Evolutionary conservation across 2,329 filamentous ascomycete species (phyloP), one percentile per base, ranked within the genome.

Genomic region (Dactylonectria macrodidyma): DNA sequence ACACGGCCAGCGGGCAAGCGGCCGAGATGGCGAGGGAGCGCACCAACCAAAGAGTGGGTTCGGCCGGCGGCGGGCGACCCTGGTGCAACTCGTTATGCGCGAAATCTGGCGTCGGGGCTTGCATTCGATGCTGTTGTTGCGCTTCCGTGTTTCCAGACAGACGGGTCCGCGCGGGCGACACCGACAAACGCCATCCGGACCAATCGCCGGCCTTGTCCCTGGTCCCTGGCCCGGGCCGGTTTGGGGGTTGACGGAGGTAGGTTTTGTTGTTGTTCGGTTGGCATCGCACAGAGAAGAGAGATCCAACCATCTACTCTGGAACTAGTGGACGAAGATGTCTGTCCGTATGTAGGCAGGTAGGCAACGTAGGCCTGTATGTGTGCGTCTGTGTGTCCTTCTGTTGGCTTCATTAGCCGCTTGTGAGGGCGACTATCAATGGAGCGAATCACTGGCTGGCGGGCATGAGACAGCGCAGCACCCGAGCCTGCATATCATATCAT

Each of bases 181-280:
- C 58, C 59, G 62, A 67, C 71, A 68, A 69, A 69, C 60, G 51
- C 58, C 62, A 68, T 58, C 68, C 68, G 68, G 68, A 48, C 66
- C 72, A 75, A 73, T 66, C 69, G 64, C 66, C 62, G 59, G 59
- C 24, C 54, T 51, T 19, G 58, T 58, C 46, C 52, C 36, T 70
- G 59, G 58, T 58, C 46, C 52, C 36, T 70, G 59, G 59, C 71
- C 71, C 73, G 72, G 73, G 62, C 73, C 74, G 70, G 69, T 65
- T 57, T 52, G 66, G 36, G 26, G n/a, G 38, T 46, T 46, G 59
- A 44, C 44, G 54, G 36, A 62, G 34, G 41, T 47, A 51, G 67
- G 51, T 56, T 52, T 38, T 61, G 54, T 41, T 61, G 54, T 41
- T 51, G 46, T 58, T 30, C 26, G 26, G 26, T 30, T 58, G 54